phyloP scores from a whole-genome alignment of 371 early-diverging fungal species.

The Quaeritorhiza haematococci region DNA sequence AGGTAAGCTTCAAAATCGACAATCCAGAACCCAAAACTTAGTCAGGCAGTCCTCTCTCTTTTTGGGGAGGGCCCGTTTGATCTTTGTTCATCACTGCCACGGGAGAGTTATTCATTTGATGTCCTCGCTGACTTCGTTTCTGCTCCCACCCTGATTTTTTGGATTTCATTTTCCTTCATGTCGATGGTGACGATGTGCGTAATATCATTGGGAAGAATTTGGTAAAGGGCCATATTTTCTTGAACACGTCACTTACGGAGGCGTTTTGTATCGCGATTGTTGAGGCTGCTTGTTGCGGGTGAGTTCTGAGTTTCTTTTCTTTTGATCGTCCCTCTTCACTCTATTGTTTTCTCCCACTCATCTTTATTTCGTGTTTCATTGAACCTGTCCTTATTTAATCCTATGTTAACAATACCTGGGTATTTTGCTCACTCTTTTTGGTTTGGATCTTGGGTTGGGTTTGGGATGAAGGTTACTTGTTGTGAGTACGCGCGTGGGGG shows the following conservation, averaged over 20 bases:
- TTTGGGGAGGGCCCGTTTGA: not conserved
- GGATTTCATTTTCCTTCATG: too few relatives aligned
- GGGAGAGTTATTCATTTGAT: too few relatives aligned
- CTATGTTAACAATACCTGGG: too few relatives aligned
- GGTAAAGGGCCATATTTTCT: constrained; percentile 93
- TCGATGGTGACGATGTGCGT: too few relatives aligned
- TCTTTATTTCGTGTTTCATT: too few relatives aligned
- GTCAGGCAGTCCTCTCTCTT: not conserved
- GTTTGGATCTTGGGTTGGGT: not conserved
- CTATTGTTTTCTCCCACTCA: too few relatives aligned
- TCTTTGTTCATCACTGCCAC: too few relatives aligned
- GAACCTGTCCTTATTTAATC: too few relatives aligned
- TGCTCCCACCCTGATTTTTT: too few relatives aligned
- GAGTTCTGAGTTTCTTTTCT: constrained; percentile 7
- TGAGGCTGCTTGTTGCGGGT: constrained; percentile 97
- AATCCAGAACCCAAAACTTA: not conserved
- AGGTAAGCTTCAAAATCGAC: constrained; percentile 58
- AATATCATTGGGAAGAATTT: constrained; percentile 49
- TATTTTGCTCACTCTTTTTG: not conserved
- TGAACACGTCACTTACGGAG: constrained; percentile 98
- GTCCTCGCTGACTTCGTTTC: too few relatives aligned
- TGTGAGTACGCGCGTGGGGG: constrained; percentile 98
- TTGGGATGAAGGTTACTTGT: constrained; percentile 61
- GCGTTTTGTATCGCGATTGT: constrained; percentile 99
- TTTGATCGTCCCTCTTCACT: not conserved